Evolutionary conservation across 2,329 filamentous ascomycete species (phyloP).

Genomic region (Colletotrichum gigasporum): DNA sequence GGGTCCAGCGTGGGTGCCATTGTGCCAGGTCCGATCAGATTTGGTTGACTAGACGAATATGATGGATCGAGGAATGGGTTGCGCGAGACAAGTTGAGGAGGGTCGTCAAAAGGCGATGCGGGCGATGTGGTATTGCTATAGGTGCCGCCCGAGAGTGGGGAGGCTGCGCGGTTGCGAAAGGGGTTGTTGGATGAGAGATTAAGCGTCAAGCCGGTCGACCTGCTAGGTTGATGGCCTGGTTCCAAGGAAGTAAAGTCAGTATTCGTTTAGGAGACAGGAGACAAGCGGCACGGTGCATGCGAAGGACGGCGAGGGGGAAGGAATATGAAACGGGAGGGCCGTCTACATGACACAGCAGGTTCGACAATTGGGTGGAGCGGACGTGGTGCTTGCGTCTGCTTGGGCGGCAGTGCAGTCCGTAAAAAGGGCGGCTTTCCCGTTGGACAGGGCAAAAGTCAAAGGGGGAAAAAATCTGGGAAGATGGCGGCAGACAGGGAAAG

Average conservation of each 20-base stretch:
- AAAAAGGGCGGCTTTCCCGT: conserved; percentile 31
- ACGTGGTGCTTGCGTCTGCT: conserved; percentile 30
- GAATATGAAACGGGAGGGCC: conserved; percentile 57
- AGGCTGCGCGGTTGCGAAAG: conserved; percentile 77
- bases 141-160: conserved; percentile 54
- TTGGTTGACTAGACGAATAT: conserved; percentile 39
- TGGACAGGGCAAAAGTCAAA: conserved; percentile 31
- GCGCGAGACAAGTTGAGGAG: conserved; percentile 70
- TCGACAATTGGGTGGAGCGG: conserved; percentile 50
- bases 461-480: conserved; percentile 28
- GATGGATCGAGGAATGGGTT: conserved; percentile 79
- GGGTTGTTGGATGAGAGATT: conserved; percentile 86
- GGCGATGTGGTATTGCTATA: conserved; percentile 49
- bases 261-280: conserved; percentile 25
- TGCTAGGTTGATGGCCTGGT: conserved; percentile 51
- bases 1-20: conserved; percentile 60
- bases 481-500: conserved; percentile 32
- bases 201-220: conserved; percentile 63
- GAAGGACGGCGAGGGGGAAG: conserved; percentile 52
- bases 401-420: conserved; percentile 29
- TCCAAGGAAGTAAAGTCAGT: conserved; percentile 34
- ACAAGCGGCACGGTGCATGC: conserved; percentile 48
- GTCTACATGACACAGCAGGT: conserved; percentile 55
- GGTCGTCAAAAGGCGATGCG: conserved; percentile 69
- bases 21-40: conserved; percentile 52